These are phyloP conservation scores for Talaromyces amestolkiae DNA, from an alignment of 2,329 filamentous ascomycete species.

Conservation along the genomic window DNA sequence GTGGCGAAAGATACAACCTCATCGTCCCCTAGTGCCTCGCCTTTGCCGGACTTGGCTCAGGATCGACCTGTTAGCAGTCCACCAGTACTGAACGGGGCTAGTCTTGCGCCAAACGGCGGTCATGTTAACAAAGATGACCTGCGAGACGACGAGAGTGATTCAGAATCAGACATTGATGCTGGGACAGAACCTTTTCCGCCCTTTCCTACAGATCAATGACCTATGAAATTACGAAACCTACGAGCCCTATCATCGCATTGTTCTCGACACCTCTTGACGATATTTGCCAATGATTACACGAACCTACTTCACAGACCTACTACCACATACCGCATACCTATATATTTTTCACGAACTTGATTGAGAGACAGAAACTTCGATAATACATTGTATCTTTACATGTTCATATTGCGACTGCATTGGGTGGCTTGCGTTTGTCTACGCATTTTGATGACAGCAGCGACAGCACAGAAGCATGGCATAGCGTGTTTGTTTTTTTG, in stretches of 20 bases:
- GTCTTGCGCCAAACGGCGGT: background rate
- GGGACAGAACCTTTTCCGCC: constrained; percentile 15
- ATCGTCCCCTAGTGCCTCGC: background rate
- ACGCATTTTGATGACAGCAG: background rate
- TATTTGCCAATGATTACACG: background rate
- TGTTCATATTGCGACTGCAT: background rate
- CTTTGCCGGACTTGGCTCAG: constrained; percentile 4
- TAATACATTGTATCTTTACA: background rate
- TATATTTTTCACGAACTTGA: background rate
- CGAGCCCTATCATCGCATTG: too few relatives aligned
- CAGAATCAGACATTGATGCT: background rate
- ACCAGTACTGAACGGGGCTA: constrained; percentile 4
- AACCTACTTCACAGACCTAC: background rate
- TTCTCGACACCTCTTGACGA: constrained; percentile 6
- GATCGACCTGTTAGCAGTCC: constrained; percentile 19
- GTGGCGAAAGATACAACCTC: background rate
- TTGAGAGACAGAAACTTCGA: background rate
- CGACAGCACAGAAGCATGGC: constrained; percentile 6
- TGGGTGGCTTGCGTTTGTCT: background rate
- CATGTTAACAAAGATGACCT: background rate
- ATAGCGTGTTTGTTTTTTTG: constrained; percentile 5
- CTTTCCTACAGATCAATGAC: constrained; percentile 12
- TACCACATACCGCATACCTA: background rate
- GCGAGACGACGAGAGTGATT: background rate
- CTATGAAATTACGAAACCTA: background rate